phyloP scores from a whole-genome alignment of 768 basidiomycete species.

The Leccinum broughii region DNA sequence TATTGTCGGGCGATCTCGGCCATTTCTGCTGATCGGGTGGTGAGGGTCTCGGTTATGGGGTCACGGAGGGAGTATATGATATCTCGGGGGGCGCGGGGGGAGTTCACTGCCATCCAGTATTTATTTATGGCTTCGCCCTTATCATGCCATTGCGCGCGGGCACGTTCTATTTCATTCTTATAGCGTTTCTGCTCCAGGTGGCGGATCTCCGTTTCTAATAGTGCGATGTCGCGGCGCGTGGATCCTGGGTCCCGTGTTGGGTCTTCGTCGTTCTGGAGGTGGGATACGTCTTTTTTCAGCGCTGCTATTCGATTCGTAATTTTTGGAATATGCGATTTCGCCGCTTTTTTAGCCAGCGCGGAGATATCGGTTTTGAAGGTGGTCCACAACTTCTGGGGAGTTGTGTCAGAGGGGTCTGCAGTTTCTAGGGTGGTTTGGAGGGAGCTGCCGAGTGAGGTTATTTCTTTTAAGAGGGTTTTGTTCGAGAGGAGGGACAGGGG shows the following conservation, averaged over 20 bases:
- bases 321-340: background rate
- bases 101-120: slow-evolving; percentile 22
- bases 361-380: background rate
- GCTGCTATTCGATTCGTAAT: no score
- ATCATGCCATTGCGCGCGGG: background rate
- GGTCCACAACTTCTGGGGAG: background rate
- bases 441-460: background rate
- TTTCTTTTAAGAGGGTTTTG: fast-evolving
- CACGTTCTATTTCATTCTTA: background rate
- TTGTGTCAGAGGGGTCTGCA: background rate
- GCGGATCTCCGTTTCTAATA: no score
- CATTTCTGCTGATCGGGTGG: slow-evolving; percentile 28
- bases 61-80: slow-evolving; percentile 15
- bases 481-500: background rate
- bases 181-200: no score
- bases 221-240: no score
- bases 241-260: no score
- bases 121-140: slow-evolving; percentile 11
- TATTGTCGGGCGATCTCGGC: slow-evolving; percentile 24
- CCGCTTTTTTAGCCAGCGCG: background rate
- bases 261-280: no score
- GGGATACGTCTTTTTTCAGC: no score
- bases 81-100: slow-evolving; percentile 12
- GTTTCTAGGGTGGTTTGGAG: background rate
- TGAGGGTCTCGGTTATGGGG: background rate